Evolutionary conservation across 2,329 filamentous ascomycete genomes (phyloP), one percentile per base, ranked within the genome.

Genomic region (Trichoderma lentiforme): DNA sequence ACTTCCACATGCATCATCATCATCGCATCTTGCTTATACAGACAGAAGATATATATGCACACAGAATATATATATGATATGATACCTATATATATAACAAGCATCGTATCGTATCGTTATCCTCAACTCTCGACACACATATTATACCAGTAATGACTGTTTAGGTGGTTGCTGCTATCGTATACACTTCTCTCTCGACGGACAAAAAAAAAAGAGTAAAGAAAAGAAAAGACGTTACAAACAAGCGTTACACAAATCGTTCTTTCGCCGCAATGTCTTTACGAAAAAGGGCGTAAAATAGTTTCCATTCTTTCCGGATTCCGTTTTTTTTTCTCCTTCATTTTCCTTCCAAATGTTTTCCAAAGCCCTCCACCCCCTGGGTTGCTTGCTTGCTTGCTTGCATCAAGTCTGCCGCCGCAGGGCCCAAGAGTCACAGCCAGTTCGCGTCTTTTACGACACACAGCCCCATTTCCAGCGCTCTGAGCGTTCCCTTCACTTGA

Each of bases 101-200:
- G 21, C 24, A 26, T 63, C 56, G 9, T 12, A 58, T 58, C 14
- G 18, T 43, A 43, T 58, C 14, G 18, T 43, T 28, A 26, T 28
- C 53, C 14, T 57, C 32, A 61, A 39, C 66, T 61, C n/a, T 34
- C 18, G 60, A 69, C 36, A 11, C 61, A 60, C 61, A 21, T 56
- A 57, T 34, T 63, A 68, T 70, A 68, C 71, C 71, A 56, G 71
- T 72, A 72, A 72, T 56, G 71, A 72, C 71, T 70, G 71, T 69
- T 60, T 69, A 56, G 58, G 66, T 69, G 66, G 66, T 69, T 69
- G 66, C 66, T 69, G 57, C 66, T 64, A 70, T 65, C 71, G 61
- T 72, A 58, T 65, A 64, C 61, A 58, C 56, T 58, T 65, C 47
- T 65, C 71, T 47, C 36, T 32, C 26, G 21, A 7, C 28, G 24